Conservation (phyloP, 768 basidiomycete genomes). For the Boletus patriciae region DNA sequence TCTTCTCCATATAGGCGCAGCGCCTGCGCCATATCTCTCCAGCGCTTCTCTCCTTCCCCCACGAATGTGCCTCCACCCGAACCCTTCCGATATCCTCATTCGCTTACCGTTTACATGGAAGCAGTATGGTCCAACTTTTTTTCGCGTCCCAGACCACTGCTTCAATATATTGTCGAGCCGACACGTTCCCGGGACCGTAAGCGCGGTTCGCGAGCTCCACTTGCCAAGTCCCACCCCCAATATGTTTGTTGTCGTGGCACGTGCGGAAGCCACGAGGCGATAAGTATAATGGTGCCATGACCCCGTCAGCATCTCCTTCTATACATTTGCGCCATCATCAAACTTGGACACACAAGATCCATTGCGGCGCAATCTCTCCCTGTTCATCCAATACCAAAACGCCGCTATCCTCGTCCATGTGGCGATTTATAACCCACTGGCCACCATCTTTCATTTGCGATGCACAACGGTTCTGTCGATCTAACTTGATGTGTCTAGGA, state of each 20-base stretch:
- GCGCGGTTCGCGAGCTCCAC: background rate
- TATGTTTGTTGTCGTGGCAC: background rate
- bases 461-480: background rate
- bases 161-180: background rate
- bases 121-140: background rate
- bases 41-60: constrained; percentile 12
- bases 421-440: background rate
- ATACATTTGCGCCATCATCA: constrained; percentile 13
- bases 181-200: background rate
- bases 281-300: background rate
- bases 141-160: background rate
- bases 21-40: constrained; percentile 8
- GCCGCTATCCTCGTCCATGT: background rate
- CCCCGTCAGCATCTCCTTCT: background rate
- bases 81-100: constrained; percentile 21
- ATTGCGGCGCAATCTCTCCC: background rate
- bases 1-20: constrained; percentile 8
- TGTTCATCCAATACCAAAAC: background rate
- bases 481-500: background rate
- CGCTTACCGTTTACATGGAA: background rate
- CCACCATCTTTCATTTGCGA: background rate
- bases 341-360: background rate
- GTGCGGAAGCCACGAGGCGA: constrained; percentile 17
- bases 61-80: constrained; percentile 14
- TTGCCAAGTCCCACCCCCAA: background rate